Evolutionary conservation across 78 protist species (phyloP).

Genomic region (Capsaspora owczarzaki): DNA sequence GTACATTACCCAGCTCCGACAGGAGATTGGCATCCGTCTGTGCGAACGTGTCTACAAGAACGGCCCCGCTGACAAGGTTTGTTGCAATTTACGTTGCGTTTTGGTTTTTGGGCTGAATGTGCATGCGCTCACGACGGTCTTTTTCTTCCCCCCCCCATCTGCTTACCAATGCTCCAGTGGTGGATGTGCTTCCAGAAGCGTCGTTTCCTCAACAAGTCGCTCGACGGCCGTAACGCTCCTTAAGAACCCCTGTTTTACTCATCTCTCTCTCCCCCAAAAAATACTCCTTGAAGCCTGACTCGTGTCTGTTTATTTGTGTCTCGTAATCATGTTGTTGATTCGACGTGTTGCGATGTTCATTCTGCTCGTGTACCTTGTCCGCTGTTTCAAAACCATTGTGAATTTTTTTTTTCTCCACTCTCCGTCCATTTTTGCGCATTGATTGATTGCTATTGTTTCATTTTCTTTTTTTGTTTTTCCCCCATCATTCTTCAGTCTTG

Average conservation of each 20-base stretch:
- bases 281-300: not conserved
- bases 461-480: no score
- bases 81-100: not conserved
- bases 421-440: no score
- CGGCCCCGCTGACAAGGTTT: no score
- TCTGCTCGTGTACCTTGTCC: no score
- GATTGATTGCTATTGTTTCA: no score
- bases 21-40: constrained; percentile 66
- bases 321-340: not conserved
- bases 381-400: no score
- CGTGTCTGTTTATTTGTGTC: not conserved
- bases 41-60: constrained; percentile 29
- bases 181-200: constrained; percentile 72
- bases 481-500: no score
- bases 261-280: not conserved
- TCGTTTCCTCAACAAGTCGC: constrained; percentile 58
- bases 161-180: constrained; percentile 53
- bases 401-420: no score
- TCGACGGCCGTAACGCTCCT: constrained; percentile 13
- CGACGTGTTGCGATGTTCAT: not conserved
- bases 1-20: constrained; percentile 67
- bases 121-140: no score
- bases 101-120: not conserved
- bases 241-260: not conserved
- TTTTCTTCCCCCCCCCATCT: no score